Evolutionary conservation across 768 basidiomycete species (phyloP), one percentile per base, ranked within the genome.

Genomic region (Psilocybe cyanescens): DNA sequence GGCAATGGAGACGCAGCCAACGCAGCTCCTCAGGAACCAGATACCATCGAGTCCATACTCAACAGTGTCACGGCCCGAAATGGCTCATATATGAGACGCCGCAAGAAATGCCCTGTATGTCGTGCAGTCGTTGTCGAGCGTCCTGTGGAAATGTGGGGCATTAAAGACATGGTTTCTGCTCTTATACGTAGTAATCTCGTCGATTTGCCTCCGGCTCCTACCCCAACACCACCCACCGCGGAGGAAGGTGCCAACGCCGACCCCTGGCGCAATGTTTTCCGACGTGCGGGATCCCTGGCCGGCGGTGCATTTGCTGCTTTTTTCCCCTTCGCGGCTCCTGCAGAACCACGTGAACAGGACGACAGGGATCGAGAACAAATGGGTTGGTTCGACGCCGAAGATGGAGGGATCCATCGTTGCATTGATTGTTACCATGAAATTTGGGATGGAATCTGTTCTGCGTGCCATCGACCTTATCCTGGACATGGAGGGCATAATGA

Each of bases 351-450:
- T 56, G 51, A 47, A n/a, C 51, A 69, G 60, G 55, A 63, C 59
- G 66, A 67, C 8, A 65, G 55, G 57, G 67, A 72, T 66, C 74
- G 67, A 57, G 80, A 79, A 45, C 76, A 80, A 29, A 74, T 87
- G 65, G 90, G 91, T 0, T 84, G 89, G 78, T 82, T 83, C 35
- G 92, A 94, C 68, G 78, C 77, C 8, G 90, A 92, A 64, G 92
- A 93, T 60, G 90, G 87, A 9, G 89, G 87, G 1, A 80, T 94
- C n/a, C 88, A 86, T 68, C 82, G 92, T 16, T 94, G 92, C 70
- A 68, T 86, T 14, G 86, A 87, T 46, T 94, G 91, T 64, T 82
- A 87, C 79, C 86, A 93, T 68, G 92, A 94, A 74, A 89, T 94
- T 62, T 86, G 82, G 83, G 85, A 79, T 61, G 89, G 89, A 1